A percentile compares a stretch with the other conserved stretches of the same genome.
phyloP scores from a whole-genome alignment of 1,284 basidiomycete genomes.

The Tetrapyrgos nigripes region DNA sequence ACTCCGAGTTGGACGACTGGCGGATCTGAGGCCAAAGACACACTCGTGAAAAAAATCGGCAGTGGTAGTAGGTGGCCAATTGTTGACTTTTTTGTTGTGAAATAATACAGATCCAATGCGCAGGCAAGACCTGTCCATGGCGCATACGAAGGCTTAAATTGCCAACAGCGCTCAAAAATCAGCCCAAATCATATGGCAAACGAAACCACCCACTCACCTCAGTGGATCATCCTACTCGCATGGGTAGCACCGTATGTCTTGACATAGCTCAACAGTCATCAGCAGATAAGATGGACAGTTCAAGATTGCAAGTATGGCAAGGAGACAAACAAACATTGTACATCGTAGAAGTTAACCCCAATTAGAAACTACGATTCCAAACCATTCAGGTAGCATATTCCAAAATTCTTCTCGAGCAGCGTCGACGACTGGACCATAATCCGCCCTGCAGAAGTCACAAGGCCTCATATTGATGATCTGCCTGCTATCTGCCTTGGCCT shows the following conservation, averaged over 20 bases:
- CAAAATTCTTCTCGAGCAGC: slow-evolving; percentile 66
- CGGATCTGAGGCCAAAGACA: neutral
- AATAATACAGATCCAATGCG: neutral
- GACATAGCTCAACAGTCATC: neutral
- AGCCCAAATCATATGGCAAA: neutral
- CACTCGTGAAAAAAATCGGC: neutral
- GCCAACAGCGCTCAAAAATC: neutral
- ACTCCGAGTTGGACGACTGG: neutral
- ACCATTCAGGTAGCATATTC: slow-evolving; percentile 69
- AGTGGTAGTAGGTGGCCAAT: neutral
- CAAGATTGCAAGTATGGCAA: no score
- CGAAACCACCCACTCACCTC: neutral
- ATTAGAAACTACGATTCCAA: slow-evolving; percentile 57
- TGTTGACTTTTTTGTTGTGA: neutral
- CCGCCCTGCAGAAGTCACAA: slow-evolving; percentile 69
- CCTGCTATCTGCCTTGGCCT: slow-evolving; percentile 55
- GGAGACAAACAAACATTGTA: no score
- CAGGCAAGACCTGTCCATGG: neutral
- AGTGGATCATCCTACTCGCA: neutral
- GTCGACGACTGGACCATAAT: slow-evolving; percentile 63
- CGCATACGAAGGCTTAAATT: no score
- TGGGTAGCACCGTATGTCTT: neutral
- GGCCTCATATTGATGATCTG: slow-evolving; percentile 54
- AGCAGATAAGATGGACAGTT: no score
- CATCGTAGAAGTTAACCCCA: slow-evolving; percentile 46